These are phyloP conservation scores for Lodderomyces metapsilosis DNA, from an alignment of 1,139 yeast species.

Conservation along the genomic window DNA sequence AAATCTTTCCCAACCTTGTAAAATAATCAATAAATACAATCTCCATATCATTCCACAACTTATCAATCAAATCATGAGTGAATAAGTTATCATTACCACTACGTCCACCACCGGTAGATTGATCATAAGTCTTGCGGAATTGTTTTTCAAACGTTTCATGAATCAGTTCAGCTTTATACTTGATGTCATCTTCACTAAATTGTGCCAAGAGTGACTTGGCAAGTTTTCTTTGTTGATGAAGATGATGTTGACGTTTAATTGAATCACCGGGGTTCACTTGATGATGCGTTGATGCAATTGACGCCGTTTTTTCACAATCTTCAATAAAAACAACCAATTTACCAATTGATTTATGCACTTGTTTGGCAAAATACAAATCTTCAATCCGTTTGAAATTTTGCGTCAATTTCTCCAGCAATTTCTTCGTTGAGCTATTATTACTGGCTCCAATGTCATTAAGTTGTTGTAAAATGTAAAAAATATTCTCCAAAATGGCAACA, in stretches of 20 bases:
- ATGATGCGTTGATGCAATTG: not conserved
- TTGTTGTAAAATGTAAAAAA: slow-evolving; percentile 57
- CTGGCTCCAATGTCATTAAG: slow-evolving; percentile 25
- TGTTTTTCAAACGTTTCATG: slow-evolving; percentile 60
- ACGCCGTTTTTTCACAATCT: not conserved
- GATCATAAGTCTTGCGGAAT: slow-evolving; percentile 25
- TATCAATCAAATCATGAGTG: slow-evolving; percentile 47
- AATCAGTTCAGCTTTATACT: slow-evolving; percentile 53
- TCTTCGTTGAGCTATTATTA: slow-evolving; percentile 16
- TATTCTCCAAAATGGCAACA: slow-evolving; percentile 62
- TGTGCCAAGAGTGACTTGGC: slow-evolving; percentile 20
- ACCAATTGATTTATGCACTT: slow-evolving; percentile 50
- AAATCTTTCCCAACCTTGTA: slow-evolving; percentile 35
- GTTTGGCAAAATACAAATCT: slow-evolving; percentile 44
- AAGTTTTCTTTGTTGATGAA: slow-evolving; percentile 1
- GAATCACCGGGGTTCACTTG: not conserved
- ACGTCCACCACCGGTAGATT: not conserved
- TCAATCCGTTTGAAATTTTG: slow-evolving; percentile 49
- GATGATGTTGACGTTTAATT: slow-evolving; percentile 1
- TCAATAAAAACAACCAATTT: slow-evolving; percentile 64
- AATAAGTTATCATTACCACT: slow-evolving; percentile 35
- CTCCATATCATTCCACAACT: slow-evolving; percentile 46
- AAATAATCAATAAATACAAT: slow-evolving; percentile 35
- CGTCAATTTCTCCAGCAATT: slow-evolving; percentile 45
- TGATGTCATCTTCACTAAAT: slow-evolving; percentile 60